These are phyloP conservation scores for Volvariella surrecta DNA, from an alignment of 1,284 basidiomycete genomes.

Conservation along the genomic window DNA sequence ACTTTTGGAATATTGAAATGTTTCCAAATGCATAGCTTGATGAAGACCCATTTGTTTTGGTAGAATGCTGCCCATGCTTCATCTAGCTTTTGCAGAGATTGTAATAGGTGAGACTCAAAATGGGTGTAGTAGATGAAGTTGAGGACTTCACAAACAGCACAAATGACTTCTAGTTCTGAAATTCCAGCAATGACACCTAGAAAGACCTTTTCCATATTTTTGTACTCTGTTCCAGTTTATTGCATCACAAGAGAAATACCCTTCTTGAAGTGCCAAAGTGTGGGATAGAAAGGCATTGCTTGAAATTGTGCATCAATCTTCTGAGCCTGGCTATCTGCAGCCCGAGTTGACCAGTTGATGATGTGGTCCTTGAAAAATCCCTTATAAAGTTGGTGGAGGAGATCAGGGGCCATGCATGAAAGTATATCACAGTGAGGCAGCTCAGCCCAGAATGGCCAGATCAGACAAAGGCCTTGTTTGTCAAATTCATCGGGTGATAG, in stretches of 20 bases:
- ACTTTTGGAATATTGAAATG: conserved; percentile 32
- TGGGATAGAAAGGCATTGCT: conserved; percentile 15
- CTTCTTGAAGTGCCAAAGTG: conserved; percentile 21
- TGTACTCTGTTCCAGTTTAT: conserved; percentile 19
- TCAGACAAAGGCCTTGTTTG: conserved; percentile 8
- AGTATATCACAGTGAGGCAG: conserved; percentile 26
- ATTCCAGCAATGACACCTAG: conserved; percentile 13
- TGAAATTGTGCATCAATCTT: conserved; percentile 21
- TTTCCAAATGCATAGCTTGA: conserved; percentile 8
- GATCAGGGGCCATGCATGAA: conserved; percentile 18
- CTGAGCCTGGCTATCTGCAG: conserved; percentile 10
- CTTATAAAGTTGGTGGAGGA: conserved; percentile 30
- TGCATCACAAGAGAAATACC: conserved; percentile 18
- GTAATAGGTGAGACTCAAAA: conserved; percentile 14
- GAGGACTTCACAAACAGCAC: conserved; percentile 12
- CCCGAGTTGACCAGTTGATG: conserved; percentile 16
- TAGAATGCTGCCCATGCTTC: conserved; percentile 12
- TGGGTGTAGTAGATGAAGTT: conserved; percentile 22
- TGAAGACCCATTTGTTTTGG: conserved; percentile 11
- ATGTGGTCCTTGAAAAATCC: conserved; percentile 21
- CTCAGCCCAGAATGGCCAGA: conserved; percentile 24
- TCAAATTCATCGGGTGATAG: conserved; percentile 9
- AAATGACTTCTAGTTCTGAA: conserved; percentile 9
- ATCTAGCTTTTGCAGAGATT: conserved; percentile 11
- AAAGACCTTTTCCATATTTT: conserved; percentile 20